Evolutionary conservation across 192 early-diverging fungal genomes (phyloP).

Genomic region (Linnemannia elongata): DNA sequence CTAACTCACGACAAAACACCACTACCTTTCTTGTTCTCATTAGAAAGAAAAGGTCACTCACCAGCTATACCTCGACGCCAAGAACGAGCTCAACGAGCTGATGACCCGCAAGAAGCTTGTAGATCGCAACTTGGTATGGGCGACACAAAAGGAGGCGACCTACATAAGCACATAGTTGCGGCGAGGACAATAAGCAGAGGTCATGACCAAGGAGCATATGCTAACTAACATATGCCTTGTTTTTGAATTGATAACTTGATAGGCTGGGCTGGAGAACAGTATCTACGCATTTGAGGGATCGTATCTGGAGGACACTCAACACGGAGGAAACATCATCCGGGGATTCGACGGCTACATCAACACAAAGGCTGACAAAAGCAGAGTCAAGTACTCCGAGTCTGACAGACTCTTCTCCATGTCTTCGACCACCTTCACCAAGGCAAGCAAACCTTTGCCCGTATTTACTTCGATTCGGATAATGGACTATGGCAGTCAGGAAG

Average conservation of each 20-base stretch:
- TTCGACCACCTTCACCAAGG: conserved; percentile 54
- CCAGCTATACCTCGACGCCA: conserved; percentile 79
- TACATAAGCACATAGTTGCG: not conserved
- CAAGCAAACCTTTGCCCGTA: not conserved
- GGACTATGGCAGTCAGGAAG: not conserved
- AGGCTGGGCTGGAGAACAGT: conserved; percentile 80
- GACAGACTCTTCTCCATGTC: conserved; percentile 91
- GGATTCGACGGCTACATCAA: conserved; percentile 92
- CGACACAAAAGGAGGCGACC: not conserved
- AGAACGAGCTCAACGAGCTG: conserved; percentile 80
- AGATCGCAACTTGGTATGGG: conserved; percentile 78
- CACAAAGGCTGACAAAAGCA: conserved; percentile 69
- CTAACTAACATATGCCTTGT: not conserved
- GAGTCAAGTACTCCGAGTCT: conserved; percentile 77
- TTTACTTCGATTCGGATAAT: not conserved
- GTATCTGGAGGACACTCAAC: conserved; percentile 89
- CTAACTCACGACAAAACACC: conserved; percentile 40
- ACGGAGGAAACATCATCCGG: conserved; percentile 88
- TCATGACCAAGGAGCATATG: not conserved
- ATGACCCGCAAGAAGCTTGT: conserved; percentile 83
- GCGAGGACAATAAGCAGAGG: not conserved
- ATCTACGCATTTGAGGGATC: conserved; percentile 91
- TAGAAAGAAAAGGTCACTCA: conserved; percentile 56
- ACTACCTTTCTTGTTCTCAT: too few relatives aligned
- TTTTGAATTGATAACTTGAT: not conserved